A percentile compares a stretch with the other conserved stretches of the same genome.
phyloP scores from a whole-genome alignment of 805 yeast species.

The Sungouiozyma intestinalis region DNA sequence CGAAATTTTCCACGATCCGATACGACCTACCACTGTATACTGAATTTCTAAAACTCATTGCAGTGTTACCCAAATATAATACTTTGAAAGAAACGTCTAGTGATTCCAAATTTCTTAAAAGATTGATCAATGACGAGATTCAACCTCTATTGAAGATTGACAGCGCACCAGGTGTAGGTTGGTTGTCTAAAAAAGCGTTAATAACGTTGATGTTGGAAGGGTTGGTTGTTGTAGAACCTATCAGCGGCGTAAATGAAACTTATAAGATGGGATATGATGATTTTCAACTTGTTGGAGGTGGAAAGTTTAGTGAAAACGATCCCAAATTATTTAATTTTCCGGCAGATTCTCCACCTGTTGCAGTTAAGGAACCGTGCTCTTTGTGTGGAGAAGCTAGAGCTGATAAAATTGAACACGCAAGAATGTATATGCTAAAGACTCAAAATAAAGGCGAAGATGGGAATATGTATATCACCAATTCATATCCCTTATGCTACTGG shows the following conservation, averaged over 20 bases:
- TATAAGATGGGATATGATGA: constrained; percentile 34
- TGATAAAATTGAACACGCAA: constrained; percentile 63
- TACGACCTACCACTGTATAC: constrained; percentile 32
- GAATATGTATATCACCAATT: constrained; percentile 20
- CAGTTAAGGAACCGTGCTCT: constrained; percentile 64
- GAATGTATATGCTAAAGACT: constrained; percentile 59
- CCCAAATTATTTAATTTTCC: constrained; percentile 36
- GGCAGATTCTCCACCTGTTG: constrained; percentile 52
- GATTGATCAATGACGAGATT: constrained; percentile 63
- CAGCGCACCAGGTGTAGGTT: constrained; percentile 50
- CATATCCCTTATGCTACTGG: constrained; percentile 67
- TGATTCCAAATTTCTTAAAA: constrained; percentile 48
- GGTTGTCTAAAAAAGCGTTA: constrained; percentile 51
- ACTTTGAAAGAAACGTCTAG: constrained; percentile 32
- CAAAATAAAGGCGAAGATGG: constrained; percentile 28
- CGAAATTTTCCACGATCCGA: constrained; percentile 33
- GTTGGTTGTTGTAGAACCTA: constrained; percentile 73
- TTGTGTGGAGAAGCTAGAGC: constrained; percentile 74
- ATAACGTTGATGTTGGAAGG: constrained; percentile 68
- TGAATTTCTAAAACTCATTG: constrained; percentile 32
- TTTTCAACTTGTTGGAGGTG: constrained; percentile 4
- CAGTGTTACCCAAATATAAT: constrained; percentile 26
- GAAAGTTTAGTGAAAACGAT: constrained; percentile 15
- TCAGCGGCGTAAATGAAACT: constrained; percentile 70
- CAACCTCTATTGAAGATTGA: constrained; percentile 64